Base-by-base conservation (phyloP, 176 grass and related monocot species). In the Coix lacrymajobi region DNA sequence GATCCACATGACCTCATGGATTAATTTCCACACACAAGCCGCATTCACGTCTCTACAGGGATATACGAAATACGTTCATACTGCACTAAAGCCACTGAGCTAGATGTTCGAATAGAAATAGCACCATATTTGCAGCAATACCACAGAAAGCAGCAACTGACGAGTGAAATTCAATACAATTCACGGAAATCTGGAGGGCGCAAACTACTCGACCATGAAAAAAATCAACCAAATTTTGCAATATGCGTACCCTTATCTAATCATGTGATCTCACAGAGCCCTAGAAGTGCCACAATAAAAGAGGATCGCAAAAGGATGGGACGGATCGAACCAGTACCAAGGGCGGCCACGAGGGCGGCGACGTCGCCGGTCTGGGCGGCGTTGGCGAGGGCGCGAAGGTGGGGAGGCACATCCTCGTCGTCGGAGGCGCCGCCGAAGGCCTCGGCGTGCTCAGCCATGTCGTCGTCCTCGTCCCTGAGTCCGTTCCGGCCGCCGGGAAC, bases 371-470 rank as follows among this genome's bases (percentile, higher is more conserved):
- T 77, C 87, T 96, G 90, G 44, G 92, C 91, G 79, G 93, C 91
- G 73, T 83, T 89, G 71, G 89, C 80, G 83, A 98, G 93, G 19
- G 89, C 75, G 39, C 87, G 89, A 87, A 98, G 96, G 64, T 98
- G 87, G 67, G 83, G 70, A 31, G 96, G 92, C 49, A 92, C 70
- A 6, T 98, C 92, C 29, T 91, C 90, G 29, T 87, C 90, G 13
- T 86, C 91, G 29, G 79, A 77, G 46, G 36, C 15, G 37, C 9
- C 73, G 73, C 1, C 64, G 73, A 82, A 82, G 56, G 46, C 79
- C 66, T 86, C 88, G 57, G 29, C 83, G n/a, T 78, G 46, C 11
- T 80, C 81, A 45, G 26, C 87, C 37, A 74, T 20, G 37, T 82
- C 46, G 30, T 78, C 84, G 37, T 82, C 88, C 11, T 90, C 79